These are phyloP conservation scores for Pseudogymnoascus sp. DNA, from an alignment of 2,329 filamentous ascomycete genomes.

Conservation along the genomic window DNA sequence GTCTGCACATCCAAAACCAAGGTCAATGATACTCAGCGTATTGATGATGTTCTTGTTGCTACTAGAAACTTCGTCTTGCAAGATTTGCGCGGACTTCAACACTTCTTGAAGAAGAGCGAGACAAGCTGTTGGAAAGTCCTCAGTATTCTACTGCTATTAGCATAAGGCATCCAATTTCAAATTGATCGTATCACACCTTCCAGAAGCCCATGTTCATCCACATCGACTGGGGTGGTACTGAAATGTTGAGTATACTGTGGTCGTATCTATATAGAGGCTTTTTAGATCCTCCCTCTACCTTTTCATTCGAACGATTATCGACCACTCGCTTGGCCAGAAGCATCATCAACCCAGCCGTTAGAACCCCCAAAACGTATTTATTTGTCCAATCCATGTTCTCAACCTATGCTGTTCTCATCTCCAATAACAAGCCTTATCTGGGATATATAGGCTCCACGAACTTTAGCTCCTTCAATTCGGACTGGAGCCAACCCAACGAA, in stretches of 20 bases:
- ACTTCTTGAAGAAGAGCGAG: constrained; percentile 14
- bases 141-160: constrained; percentile 11
- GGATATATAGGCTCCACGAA: neutral
- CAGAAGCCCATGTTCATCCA: constrained; percentile 17
- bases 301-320: constrained; percentile 4
- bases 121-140: constrained; percentile 13
- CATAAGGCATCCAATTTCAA: neutral
- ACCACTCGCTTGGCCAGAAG: constrained; percentile 5
- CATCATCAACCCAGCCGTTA: constrained; percentile 3
- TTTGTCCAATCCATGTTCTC: constrained; percentile 7
- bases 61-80: neutral
- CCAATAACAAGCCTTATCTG: neutral
- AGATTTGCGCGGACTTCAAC: constrained; percentile 9
- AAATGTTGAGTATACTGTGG: constrained; percentile 14
- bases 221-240: constrained; percentile 11
- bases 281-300: neutral
- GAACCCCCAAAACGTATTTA: constrained; percentile 8
- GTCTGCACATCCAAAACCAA: constrained; percentile 14
- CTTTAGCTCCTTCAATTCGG: neutral
- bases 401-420: neutral
- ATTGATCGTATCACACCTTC: constrained; percentile 9
- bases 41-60: neutral
- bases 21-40: constrained; percentile 12
- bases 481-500: neutral
- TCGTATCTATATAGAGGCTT: constrained; percentile 13